These are phyloP conservation scores for Dactylellina haptotyla DNA, from an alignment of 2,329 filamentous ascomycete species.

Conservation along the genomic window DNA sequence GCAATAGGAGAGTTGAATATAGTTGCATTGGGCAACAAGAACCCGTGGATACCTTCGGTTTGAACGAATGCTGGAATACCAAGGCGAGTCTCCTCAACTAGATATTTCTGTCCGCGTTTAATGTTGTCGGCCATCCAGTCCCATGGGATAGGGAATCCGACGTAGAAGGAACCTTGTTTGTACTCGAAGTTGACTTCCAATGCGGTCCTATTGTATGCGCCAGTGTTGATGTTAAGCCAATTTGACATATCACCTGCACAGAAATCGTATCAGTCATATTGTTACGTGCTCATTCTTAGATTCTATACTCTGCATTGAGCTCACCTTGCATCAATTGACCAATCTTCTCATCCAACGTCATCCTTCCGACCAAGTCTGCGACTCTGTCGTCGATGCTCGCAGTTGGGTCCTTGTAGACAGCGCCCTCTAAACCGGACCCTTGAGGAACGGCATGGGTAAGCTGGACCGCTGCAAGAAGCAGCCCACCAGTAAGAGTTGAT, in stretches of 20 bases:
- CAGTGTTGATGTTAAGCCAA: constrained; percentile 76
- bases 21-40: constrained; percentile 76
- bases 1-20: constrained; percentile 82
- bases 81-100: constrained; percentile 72
- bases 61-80: constrained; percentile 79
- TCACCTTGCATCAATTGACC: constrained; percentile 72
- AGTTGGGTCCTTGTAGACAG: constrained; percentile 60
- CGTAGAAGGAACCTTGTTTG: constrained; percentile 76
- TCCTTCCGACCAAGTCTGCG: constrained; percentile 73
- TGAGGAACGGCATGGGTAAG: constrained; percentile 38
- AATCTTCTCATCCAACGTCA: constrained; percentile 79
- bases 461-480: constrained; percentile 41
- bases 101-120: constrained; percentile 74
- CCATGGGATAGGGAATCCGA: constrained; percentile 74
- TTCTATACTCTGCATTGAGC: background rate
- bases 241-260: constrained; percentile 71
- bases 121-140: constrained; percentile 72
- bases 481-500: constrained; percentile 45
- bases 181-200: constrained; percentile 73
- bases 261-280: background rate
- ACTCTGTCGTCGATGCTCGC: constrained; percentile 70
- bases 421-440: constrained; percentile 23
- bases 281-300: constrained; percentile 56
- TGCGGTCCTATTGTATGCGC: constrained; percentile 74
- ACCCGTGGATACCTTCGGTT: constrained; percentile 77